Evolutionary conservation across 1,284 basidiomycete genomes (phyloP).

Genomic region (Ganoderma leucocontextum): DNA sequence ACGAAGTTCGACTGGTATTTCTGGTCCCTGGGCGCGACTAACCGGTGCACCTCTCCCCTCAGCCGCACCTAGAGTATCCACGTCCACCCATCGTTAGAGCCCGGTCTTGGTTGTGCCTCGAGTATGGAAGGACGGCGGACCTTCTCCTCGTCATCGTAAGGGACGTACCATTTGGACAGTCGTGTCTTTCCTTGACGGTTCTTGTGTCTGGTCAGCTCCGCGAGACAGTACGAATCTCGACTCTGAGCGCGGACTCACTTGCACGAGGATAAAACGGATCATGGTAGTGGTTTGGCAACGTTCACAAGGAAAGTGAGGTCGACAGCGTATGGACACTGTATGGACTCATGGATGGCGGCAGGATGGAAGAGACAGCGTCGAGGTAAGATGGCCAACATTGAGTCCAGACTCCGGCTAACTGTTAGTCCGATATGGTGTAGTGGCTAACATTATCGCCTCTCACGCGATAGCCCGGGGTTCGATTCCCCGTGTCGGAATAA

Average conservation of each 20-base stretch:
- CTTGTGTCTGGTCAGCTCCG: conserved; percentile 49
- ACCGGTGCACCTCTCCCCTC: conserved; percentile 93
- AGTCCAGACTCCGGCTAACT: too few relatives aligned
- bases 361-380: too few relatives aligned
- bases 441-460: conserved; percentile 35
- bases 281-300: conserved; percentile 47
- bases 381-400: too few relatives aligned
- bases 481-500: conserved; percentile 34
- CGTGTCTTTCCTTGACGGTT: conserved; percentile 98
- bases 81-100: conserved; percentile 7
- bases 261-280: conserved; percentile 95
- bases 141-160: conserved; percentile 96
- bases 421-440: conserved; percentile 30
- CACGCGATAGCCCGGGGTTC: conserved; percentile 33
- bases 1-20: conserved; percentile 99
- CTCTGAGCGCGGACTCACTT: conserved; percentile 54
- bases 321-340: neutral
- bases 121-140: conserved; percentile 49
- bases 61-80: conserved; percentile 74
- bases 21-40: conserved; percentile 97
- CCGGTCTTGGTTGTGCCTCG: neutral
- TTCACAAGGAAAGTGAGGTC: too few relatives aligned
- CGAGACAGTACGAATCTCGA: neutral
- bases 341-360: too few relatives aligned
- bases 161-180: conserved; percentile 96